Conservation (phyloP, 345 rosid species). For the Boechera divaricarpa region DNA sequence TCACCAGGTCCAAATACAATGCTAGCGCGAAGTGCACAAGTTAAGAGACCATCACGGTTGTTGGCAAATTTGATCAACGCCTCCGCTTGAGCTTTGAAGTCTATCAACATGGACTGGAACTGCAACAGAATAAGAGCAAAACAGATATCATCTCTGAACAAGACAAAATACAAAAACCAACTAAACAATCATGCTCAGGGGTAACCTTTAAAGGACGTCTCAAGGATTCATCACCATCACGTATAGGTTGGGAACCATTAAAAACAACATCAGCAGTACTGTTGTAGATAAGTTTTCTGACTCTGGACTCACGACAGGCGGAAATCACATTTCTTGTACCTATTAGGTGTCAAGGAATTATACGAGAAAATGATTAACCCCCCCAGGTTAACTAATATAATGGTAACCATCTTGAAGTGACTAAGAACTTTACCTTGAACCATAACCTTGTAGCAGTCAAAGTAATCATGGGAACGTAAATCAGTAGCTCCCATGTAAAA, state of each 20-base stretch:
- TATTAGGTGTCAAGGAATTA: slow-evolving; percentile 29
- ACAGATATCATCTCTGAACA: slow-evolving; percentile 35
- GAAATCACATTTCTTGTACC: slow-evolving; percentile 84
- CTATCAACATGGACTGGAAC: slow-evolving; percentile 71
- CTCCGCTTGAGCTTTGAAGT: slow-evolving; percentile 96
- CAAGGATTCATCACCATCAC: slow-evolving; percentile 71
- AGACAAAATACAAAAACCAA: neutral
- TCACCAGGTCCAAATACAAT: slow-evolving; percentile 94
- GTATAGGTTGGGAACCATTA: slow-evolving; percentile 73
- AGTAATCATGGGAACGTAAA: slow-evolving; percentile 56
- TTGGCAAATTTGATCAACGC: slow-evolving; percentile 75
- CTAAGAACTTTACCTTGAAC: slow-evolving; percentile 69
- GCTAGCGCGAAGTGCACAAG: slow-evolving; percentile 92
- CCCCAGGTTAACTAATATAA: neutral
- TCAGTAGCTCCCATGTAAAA: slow-evolving; percentile 68
- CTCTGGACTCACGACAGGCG: slow-evolving; percentile 81
- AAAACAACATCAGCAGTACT: slow-evolving; percentile 89
- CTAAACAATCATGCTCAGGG: slow-evolving; percentile 17
- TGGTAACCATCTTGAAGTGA: neutral
- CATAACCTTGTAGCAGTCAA: slow-evolving; percentile 62
- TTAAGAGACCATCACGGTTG: slow-evolving; percentile 75
- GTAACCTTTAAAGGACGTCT: slow-evolving; percentile 67
- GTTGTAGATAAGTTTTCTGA: slow-evolving; percentile 74
- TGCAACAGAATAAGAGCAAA: slow-evolving; percentile 45
- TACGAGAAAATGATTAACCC: slow-evolving; percentile 3